Base-by-base conservation (phyloP, 2,329 filamentous ascomycete genomes). In the Tolypocladium tundrense region DNA sequence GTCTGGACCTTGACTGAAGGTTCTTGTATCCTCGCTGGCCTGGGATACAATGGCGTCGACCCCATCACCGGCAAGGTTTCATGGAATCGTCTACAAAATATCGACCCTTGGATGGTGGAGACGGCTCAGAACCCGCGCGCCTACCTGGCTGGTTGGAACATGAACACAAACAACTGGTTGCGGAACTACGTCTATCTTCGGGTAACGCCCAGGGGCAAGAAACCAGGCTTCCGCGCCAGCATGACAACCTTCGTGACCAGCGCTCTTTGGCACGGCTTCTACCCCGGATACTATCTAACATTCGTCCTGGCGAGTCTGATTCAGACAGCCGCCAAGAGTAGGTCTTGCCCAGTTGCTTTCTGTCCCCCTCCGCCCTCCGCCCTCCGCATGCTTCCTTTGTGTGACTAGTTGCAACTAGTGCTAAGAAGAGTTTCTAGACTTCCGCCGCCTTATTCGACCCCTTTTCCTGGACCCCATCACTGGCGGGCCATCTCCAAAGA, bases 211-310 rank as follows among this genome's bases (percentile, higher is more conserved):
- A 88, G 89, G 65, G 94, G 94, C 57, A 94, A 91, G 79, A 99
- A 97, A 72, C 94, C 94, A 11, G 94, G 94, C 1, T 99, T 99
- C 77, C 83, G 92, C 59, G 94, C 94, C 55, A 97, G 89, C 67
- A 77, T 99, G 77, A 91, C 91, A 40, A 99, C 94, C 0, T 99
- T 99, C 70, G 83, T 86, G 8, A 97, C 94, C 24, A 96, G 91
- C 68, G 93, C 94, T 3, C 87, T 97, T 64, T 99, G 94, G 94
- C 94, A 99, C 69, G 94, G 94, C 37, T 99, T 99, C 74, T 95
- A 96, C 65, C 93, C 94, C 0, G 94, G 94, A 7, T 99, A 99
- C 73, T 97, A 97, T 72, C 75, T 99, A 60, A 82, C 88, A 6
- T 99, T 99, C 67, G 76, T 97, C 45, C 80, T 97, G 9, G 94